Evolutionary conservation across 2,329 filamentous ascomycete genomes (phyloP), one percentile per base, ranked within the genome.

Genomic region (Monascus ruber): DNA sequence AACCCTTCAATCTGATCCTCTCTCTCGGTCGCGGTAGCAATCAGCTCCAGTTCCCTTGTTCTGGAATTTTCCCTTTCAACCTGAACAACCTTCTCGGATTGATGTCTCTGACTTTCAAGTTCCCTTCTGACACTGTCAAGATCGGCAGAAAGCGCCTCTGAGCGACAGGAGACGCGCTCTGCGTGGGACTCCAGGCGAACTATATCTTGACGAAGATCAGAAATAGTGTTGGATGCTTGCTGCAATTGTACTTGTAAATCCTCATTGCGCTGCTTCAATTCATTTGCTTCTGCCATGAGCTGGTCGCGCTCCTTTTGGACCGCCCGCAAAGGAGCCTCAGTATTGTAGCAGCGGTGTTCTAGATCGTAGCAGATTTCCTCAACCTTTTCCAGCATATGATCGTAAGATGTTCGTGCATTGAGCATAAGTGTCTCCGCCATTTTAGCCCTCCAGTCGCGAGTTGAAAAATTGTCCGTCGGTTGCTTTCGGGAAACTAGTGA

Each of bases 351-450:
- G 5, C 76, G 68, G 6, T 56, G 58, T 47, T 79, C 76, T 1
- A 79, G 59, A 40, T 76, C 73, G 24, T 66, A 63, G 48, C 74
- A 78, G 8, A 73, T 68, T 28, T 71, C 64, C 10, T 68, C 63
- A 10, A 79, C 67, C 17, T 69, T 63, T 6, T 63, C 59, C 26
- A 73, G 53, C 6, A 78, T 56, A 2, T 55, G 58, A n/a, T 70
- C 61, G 5, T 71, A 60, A 27, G 71, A 67, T 25, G 62, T 56
- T 9, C 55, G 57, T 9, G 67, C 61, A 46, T 63, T 60, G 24
- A 58, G 52, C 26, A 60, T 52, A n/a, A 78, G 55, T 8, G 66
- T 62, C 5, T 61, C 55, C 0, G 60, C 57, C 7, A 79, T 51
- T 3, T 59, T 62, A 28, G 60, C 47, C 44, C 65, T 65, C 75